Base-by-base conservation (phyloP, 140 eudicot species). In the Ambrosia hybrid region DNA sequence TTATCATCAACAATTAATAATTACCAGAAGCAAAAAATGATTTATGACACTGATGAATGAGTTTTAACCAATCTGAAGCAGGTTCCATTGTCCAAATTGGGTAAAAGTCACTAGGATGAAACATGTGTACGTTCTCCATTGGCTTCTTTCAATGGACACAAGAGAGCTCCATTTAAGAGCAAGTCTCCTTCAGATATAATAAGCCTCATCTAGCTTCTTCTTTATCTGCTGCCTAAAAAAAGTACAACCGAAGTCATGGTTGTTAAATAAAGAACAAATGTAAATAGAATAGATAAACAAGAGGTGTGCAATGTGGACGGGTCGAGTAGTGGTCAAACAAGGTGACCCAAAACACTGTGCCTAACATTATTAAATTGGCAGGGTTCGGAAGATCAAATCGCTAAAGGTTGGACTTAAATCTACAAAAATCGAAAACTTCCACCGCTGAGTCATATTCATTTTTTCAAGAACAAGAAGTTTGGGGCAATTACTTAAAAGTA, bases 131-230 rank as follows among this genome's bases (percentile, higher is more conserved):
- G 63, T 45, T 81, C 84, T 66, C 86, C 89, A 69, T 68, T 48
- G n/a, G 59, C 51, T 48, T 65, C 82, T 51, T 78, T 57, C 68
- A 52, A 8, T 26, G 58, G 68, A 17, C 76, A 72, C 6, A 36
- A 33, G 43, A 58, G 68, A n/a, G 68, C 68, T 57, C 76, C 76
- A 58, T 72, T 58, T 30, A 72, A 58, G 58, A 72, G 68, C 53
- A 92, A 52, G 79, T 92, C 98, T 46, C 98, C 98, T 82, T 92
- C 96, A 0, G 98, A 89, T 36, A 57, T 74, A 89, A 81, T 38
- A 78, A 33, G 38, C 96, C 98, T 26, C 96, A 75, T 36, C 81
- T 67, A 3, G 83, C 79, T 72, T 52, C 85, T 26, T 77, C 89
- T 67, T 85, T 89, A 77, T 92, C 98, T 6, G 96, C 87, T 65